Evolutionary conservation across 2,329 filamentous ascomycete species (phyloP).

Genomic region (Cryphonectria nitschkei): DNA sequence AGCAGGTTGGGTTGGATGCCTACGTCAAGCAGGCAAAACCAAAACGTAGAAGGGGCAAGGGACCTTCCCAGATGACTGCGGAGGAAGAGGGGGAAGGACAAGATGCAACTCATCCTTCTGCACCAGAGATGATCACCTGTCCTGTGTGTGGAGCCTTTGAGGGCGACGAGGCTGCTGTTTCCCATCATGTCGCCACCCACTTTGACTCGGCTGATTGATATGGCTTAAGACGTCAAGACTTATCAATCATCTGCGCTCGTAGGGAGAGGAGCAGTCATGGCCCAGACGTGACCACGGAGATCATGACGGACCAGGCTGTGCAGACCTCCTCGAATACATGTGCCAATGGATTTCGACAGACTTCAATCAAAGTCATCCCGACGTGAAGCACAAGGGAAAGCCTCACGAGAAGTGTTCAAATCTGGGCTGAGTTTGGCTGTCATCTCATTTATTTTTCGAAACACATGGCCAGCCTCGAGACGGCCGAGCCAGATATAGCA

Average conservation of each 20-base stretch:
- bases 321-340: no score
- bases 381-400: no score
- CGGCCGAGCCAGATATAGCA: no score
- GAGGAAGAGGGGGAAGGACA: not conserved
- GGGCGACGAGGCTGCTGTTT: conserved; percentile 70
- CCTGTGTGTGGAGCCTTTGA: conserved; percentile 69
- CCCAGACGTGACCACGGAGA: no score
- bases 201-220: conserved; percentile 43
- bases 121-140: conserved; percentile 47
- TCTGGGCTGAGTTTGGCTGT: no score
- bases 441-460: no score
- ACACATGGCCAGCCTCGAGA: no score
- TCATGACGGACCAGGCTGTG: no score
- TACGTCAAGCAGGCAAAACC: conserved; percentile 48
- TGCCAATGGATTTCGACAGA: no score
- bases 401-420: no score
- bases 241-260: not conserved
- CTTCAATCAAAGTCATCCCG: no score
- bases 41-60: conserved; percentile 34
- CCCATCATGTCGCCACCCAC: conserved; percentile 66
- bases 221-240: no score
- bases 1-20: conserved; percentile 54
- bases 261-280: not conserved
- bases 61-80: conserved; percentile 22
- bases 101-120: not conserved